Evolutionary conservation across 2,329 filamentous ascomycete genomes (phyloP).

Genomic region (Aaosphaeria pasadenensis): DNA sequence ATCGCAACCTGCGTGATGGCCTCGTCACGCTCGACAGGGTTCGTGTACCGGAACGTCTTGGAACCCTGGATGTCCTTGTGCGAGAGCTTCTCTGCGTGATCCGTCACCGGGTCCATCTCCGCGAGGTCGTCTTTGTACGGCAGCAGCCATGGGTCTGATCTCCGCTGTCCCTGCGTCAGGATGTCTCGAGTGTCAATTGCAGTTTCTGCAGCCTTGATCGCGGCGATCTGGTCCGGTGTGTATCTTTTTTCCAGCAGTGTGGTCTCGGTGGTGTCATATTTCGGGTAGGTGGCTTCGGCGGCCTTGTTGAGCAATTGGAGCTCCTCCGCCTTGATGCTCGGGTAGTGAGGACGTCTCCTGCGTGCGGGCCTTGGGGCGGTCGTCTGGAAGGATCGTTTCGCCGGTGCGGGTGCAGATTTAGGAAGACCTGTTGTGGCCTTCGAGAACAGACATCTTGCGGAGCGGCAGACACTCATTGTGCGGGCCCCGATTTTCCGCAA

Average conservation of each 20-base stretch:
- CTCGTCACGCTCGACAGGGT: constrained; percentile 28
- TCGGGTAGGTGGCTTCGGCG: constrained; percentile 47
- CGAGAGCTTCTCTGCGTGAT: constrained; percentile 49
- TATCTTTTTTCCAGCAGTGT: constrained; percentile 62
- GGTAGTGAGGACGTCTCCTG: constrained; percentile 38
- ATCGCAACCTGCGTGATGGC: constrained; percentile 29
- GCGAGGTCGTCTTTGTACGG: constrained; percentile 75
- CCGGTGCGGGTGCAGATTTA: constrained; percentile 18
- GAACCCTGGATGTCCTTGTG: constrained; percentile 18
- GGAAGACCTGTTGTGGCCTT: constrained; percentile 24
- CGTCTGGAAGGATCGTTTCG: constrained; percentile 42
- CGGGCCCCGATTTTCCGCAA: constrained; percentile 2
- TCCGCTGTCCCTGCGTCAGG: constrained; percentile 66
- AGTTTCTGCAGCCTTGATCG: constrained; percentile 76
- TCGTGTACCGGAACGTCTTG: constrained; percentile 23
- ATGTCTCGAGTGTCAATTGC: constrained; percentile 74
- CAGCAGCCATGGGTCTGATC: constrained; percentile 69
- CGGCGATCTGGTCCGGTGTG: constrained; percentile 75
- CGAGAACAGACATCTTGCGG: constrained; percentile 42
- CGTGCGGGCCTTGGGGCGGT: constrained; percentile 35
- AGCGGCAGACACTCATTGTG: constrained; percentile 43
- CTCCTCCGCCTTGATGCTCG: constrained; percentile 44
- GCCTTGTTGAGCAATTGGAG: constrained; percentile 31
- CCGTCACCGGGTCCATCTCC: constrained; percentile 71
- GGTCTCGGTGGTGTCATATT: constrained; percentile 57